phyloP scores from a whole-genome alignment of 495 filamentous ascomycete species.

The Acidiella bohemica region DNA sequence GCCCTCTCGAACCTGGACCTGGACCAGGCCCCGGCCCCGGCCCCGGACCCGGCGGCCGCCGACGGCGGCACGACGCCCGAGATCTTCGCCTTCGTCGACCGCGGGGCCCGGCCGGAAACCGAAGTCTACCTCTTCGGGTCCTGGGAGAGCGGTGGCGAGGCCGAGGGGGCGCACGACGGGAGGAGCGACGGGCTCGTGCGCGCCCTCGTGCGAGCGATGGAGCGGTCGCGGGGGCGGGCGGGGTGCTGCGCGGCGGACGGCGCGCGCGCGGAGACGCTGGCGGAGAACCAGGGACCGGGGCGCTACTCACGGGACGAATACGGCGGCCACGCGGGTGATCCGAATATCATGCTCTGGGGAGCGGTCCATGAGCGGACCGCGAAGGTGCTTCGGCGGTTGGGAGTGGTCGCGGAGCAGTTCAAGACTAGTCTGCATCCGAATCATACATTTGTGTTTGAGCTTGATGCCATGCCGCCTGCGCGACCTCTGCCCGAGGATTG shows the following conservation, averaged over 20 bases:
- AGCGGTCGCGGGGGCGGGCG: too few species aligned
- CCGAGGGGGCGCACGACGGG: neutral
- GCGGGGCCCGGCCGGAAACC: conserved; percentile 26
- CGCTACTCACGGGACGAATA: conserved; percentile 6
- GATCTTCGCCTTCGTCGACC: conserved; percentile 26
- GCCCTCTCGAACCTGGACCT: conserved; percentile 10
- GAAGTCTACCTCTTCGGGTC: conserved; percentile 26
- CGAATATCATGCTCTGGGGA: conserved; percentile 17
- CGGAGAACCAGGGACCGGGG: conserved; percentile 1
- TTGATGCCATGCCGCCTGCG: neutral
- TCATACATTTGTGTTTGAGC: conserved; percentile 12
- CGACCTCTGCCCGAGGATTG: conserved; percentile 8
- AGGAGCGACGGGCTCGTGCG: neutral
- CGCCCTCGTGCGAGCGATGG: neutral
- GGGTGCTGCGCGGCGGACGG: too few species aligned
- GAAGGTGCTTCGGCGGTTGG: conserved; percentile 1
- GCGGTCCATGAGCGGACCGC: conserved; percentile 10
- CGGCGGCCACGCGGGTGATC: conserved; percentile 3
- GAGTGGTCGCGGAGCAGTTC: neutral
- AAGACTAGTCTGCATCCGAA: conserved; percentile 10
- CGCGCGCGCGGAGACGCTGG: neutral
- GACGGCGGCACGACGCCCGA: neutral
- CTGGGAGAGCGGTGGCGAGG: conserved; percentile 13
- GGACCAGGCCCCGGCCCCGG: neutral
- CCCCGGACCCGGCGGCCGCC: neutral